Conservation (phyloP, 75 land plant genomes). For the Pinus albicaulis region DNA sequence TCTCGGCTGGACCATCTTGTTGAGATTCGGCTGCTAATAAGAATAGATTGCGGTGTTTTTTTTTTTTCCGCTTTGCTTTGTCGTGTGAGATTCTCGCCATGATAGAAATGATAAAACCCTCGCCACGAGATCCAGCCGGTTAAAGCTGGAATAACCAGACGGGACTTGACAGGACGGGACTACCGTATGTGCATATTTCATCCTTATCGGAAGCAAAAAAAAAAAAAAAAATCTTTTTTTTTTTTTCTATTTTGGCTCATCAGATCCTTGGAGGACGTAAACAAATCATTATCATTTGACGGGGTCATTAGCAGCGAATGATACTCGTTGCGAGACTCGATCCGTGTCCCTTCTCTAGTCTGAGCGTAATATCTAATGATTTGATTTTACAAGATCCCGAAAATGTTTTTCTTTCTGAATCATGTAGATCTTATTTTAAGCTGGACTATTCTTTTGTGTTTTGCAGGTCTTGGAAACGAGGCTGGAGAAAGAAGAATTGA, state of each 20-base stretch:
- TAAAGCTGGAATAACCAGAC: background rate
- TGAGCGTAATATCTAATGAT: no score
- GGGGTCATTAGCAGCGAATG: no score
- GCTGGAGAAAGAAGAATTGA: background rate
- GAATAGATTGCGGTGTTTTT: background rate
- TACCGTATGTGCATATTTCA: background rate
- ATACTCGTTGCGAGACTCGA: no score
- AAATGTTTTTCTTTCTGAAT: no score
- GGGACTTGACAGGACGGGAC: background rate
- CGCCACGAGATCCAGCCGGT: background rate
- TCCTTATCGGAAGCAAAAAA: no score
- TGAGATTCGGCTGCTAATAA: no score
- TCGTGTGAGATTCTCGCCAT: background rate
- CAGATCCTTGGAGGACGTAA: background rate
- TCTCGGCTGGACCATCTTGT: background rate
- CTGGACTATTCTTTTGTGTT: no score
- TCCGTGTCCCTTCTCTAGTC: no score
- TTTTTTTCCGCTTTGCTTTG: background rate
- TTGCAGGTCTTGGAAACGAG: no score
- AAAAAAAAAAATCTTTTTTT: no score
- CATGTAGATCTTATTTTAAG: no score
- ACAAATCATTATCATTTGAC: background rate
- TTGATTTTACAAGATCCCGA: no score
- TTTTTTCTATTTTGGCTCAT: background rate
- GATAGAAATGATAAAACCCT: background rate